These are phyloP conservation scores for Lactarius sp. DNA, from an alignment of 768 basidiomycete species.

Conservation along the genomic window DNA sequence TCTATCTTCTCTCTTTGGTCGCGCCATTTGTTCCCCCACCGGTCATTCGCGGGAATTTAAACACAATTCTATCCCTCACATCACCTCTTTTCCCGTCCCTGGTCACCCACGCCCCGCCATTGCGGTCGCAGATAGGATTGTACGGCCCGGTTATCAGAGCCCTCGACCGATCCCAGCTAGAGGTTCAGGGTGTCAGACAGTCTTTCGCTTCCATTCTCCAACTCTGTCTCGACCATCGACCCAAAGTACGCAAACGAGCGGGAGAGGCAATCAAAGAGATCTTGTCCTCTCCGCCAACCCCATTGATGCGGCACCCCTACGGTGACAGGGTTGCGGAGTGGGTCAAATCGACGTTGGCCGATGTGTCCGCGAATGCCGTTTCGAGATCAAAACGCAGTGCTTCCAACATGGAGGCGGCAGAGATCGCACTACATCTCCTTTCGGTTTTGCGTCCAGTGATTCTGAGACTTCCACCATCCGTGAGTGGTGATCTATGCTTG, in stretches of 20 bases:
- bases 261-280: conserved; percentile 80
- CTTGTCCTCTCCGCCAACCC: conserved; percentile 70
- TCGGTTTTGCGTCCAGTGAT: conserved; percentile 64
- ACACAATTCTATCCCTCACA: conserved; percentile 65
- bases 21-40: conserved; percentile 71
- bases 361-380: conserved; percentile 57
- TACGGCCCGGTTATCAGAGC: conserved; percentile 63
- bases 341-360: conserved; percentile 60
- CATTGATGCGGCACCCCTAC: conserved; percentile 80
- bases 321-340: conserved; percentile 76
- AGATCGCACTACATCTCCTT: conserved; percentile 74
- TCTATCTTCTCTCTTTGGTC: conserved; percentile 79
- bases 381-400: conserved; percentile 56
- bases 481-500: conserved; percentile 38
- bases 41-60: conserved; percentile 75
- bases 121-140: conserved; percentile 82
- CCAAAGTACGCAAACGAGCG: conserved; percentile 91
- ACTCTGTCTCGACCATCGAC: conserved; percentile 79
- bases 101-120: conserved; percentile 60
- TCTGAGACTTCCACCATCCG: conserved; percentile 57
- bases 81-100: conserved; percentile 73
- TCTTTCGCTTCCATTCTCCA: conserved; percentile 82
- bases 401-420: conserved; percentile 52
- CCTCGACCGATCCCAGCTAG: conserved; percentile 70
- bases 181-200: conserved; percentile 64